Conservation (phyloP, 116 monocot genomes). For the Trichopus zeylanicus region DNA sequence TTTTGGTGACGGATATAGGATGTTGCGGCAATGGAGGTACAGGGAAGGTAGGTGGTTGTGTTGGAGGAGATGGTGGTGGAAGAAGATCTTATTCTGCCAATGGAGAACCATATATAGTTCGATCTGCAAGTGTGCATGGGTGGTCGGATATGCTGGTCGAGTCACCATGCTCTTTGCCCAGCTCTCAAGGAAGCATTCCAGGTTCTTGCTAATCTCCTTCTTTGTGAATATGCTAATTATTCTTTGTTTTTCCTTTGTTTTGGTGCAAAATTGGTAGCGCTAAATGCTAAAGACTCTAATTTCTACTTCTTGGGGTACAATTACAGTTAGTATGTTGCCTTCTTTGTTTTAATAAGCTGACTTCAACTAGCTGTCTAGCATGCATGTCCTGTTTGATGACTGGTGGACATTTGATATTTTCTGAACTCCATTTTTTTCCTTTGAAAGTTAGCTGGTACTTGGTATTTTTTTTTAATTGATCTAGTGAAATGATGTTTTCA, state of each 20-base stretch:
- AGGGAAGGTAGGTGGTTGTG: slow-evolving; percentile 1
- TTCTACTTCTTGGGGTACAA: no score
- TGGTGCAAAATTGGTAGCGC: no score
- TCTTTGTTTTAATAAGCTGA: no score
- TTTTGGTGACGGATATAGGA: slow-evolving; percentile 40
- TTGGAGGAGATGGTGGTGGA: slow-evolving; percentile 9
- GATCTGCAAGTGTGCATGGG: slow-evolving; percentile 43
- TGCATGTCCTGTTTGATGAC: no score
- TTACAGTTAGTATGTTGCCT: no score
- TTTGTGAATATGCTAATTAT: not conserved
- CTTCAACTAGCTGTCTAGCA: no score
- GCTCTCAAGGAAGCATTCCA: slow-evolving; percentile 27
- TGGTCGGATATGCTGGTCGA: slow-evolving; percentile 39
- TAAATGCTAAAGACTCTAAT: no score
- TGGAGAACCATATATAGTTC: slow-evolving; percentile 32
- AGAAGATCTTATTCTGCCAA: slow-evolving; percentile 26
- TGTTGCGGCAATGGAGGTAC: slow-evolving; percentile 4
- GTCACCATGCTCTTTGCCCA: slow-evolving; percentile 37
- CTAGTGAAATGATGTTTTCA: no score
- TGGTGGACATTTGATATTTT: no score
- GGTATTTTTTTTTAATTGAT: no score
- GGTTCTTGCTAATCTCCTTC: slow-evolving; percentile 7
- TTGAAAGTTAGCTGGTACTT: no score
- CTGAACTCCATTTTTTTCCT: no score
- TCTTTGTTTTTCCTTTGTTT: not conserved